Conservation (phyloP, 2,329 filamentous ascomycete genomes). For the Penicillium capsulatum region DNA sequence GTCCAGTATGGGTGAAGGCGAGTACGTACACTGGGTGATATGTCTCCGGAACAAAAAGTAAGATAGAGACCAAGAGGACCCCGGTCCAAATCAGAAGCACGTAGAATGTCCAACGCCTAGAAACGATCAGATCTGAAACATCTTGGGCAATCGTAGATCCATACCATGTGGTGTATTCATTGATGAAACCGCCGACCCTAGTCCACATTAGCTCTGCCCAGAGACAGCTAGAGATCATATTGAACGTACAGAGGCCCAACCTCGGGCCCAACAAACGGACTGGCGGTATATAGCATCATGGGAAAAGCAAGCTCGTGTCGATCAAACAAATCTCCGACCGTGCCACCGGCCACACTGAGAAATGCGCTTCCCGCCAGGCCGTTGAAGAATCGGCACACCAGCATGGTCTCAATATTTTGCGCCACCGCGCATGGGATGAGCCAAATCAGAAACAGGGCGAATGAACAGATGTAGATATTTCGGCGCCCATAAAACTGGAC, state of each 20-base stretch:
- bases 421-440: slow-evolving; percentile 76
- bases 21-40: slow-evolving; percentile 58
- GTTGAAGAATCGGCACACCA: slow-evolving; percentile 70
- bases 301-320: slow-evolving; percentile 67
- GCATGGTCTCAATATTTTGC: slow-evolving; percentile 74
- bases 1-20: neutral
- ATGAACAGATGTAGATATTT: slow-evolving; percentile 73
- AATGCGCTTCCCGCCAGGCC: slow-evolving; percentile 50
- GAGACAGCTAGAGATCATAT: neutral
- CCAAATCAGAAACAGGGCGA: slow-evolving; percentile 71
- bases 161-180: slow-evolving; percentile 64
- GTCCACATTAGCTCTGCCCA: slow-evolving; percentile 32
- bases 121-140: neutral
- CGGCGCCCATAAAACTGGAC: slow-evolving; percentile 72
- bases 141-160: neutral
- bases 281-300: slow-evolving; percentile 75
- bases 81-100: slow-evolving; percentile 76
- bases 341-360: slow-evolving; percentile 71
- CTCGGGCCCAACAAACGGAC: slow-evolving; percentile 56
- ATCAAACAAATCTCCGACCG: slow-evolving; percentile 74
- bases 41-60: slow-evolving; percentile 78
- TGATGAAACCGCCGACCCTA: slow-evolving; percentile 70
- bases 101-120: slow-evolving; percentile 75
- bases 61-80: slow-evolving; percentile 59
- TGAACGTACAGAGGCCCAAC: slow-evolving; percentile 49